Evolutionary conservation across 2,329 filamentous ascomycete genomes (phyloP).

Genomic region (Neonectria ditissima): DNA sequence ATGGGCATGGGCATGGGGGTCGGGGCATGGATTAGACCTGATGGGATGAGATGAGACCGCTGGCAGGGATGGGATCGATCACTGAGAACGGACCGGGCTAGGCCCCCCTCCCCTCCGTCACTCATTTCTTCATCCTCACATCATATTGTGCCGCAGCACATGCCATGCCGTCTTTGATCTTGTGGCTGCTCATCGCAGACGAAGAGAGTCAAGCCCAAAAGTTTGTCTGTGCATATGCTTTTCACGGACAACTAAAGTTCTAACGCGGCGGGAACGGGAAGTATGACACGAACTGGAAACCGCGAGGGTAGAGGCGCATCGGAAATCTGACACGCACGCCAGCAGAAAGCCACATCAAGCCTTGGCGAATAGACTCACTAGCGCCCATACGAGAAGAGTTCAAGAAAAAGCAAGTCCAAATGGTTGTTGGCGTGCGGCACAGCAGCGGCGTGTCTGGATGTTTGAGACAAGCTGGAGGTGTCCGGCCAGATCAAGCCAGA

Average conservation of each 20-base stretch:
- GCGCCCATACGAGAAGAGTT: slow-evolving; percentile 7
- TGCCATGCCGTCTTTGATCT: background rate
- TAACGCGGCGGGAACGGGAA: background rate
- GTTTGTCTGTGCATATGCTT: background rate
- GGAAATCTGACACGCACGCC: slow-evolving; percentile 21
- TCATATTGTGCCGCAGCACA: background rate
- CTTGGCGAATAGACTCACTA: slow-evolving; percentile 20
- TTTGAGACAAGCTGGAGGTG: background rate
- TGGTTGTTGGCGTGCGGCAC: slow-evolving; percentile 17
- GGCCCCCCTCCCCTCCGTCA: slow-evolving; percentile 11
- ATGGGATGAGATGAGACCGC: slow-evolving; percentile 24
- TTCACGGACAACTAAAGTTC: background rate
- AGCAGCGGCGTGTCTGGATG: slow-evolving; percentile 21
- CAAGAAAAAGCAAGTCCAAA: slow-evolving; percentile 20
- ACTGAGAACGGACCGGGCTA: slow-evolving; percentile 7
- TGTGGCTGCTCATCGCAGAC: background rate
- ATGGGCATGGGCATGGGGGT: slow-evolving; percentile 15
- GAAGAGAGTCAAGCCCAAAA: background rate
- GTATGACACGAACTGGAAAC: slow-evolving; percentile 7
- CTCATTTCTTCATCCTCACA: slow-evolving; percentile 14
- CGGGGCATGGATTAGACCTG: slow-evolving; percentile 20
- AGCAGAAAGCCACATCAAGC: slow-evolving; percentile 13
- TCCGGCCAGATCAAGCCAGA: slow-evolving; percentile 33
- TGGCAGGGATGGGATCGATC: slow-evolving; percentile 22
- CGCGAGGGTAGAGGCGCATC: background rate